Percentiles rank a stretch among this genome's conserved stretches.
These are phyloP conservation scores for Cicer chorassanicum DNA, from an alignment of 306 rosid species.

Conservation along the genomic window DNA sequence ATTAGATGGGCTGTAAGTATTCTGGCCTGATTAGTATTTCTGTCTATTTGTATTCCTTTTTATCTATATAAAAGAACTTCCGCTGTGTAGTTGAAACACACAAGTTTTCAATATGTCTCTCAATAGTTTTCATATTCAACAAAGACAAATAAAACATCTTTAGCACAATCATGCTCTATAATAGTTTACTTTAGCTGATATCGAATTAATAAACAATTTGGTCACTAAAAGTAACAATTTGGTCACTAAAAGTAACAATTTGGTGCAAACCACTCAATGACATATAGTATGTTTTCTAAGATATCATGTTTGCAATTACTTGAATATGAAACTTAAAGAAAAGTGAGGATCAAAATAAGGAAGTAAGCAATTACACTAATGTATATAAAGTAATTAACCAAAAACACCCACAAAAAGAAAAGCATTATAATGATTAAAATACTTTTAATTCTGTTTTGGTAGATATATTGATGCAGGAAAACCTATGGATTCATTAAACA, in stretches of 20 bases:
- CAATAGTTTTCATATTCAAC: too few relatives aligned
- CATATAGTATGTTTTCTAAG: neutral
- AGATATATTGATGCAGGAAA: neutral
- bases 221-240: neutral
- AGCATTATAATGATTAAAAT: neutral
- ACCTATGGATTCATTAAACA: neutral
- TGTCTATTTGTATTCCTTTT: too few relatives aligned
- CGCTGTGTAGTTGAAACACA: too few relatives aligned
- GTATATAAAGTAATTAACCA: neutral
- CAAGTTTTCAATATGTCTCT: too few relatives aligned
- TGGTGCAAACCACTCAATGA: neutral
- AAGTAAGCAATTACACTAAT: constrained; percentile 1
- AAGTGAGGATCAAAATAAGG: constrained; percentile 3
- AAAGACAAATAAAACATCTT: constrained; percentile 13
- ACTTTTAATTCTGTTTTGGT: neutral
- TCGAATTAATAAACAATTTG: neutral
- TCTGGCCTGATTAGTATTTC: too few relatives aligned
- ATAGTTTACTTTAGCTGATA: neutral
- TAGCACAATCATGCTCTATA: neutral
- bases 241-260: neutral
- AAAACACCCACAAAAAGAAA: neutral
- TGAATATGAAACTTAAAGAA: neutral
- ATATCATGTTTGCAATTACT: neutral
- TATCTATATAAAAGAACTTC: too few relatives aligned
- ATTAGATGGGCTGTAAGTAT: too few relatives aligned